A percentile compares a stretch with the other conserved stretches of the same genome.
phyloP scores from a whole-genome alignment of 2,329 filamentous ascomycete genomes.

The Macrophomina tecta region DNA sequence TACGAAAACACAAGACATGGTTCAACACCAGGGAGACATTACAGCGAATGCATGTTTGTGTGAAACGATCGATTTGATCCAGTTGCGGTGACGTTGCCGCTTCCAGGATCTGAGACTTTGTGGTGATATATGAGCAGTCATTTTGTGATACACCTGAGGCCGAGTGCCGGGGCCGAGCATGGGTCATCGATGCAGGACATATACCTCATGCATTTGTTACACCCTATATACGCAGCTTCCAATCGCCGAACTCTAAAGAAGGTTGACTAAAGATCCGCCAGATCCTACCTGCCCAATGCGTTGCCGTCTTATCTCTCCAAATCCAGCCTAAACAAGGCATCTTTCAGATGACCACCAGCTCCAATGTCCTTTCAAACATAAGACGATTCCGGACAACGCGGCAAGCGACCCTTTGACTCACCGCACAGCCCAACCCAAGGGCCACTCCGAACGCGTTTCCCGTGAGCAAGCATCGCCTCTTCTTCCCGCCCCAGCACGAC shows the following conservation, averaged over 20 bases:
- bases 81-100: neutral
- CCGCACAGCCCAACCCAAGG: too few relatives aligned
- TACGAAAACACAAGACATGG: neutral
- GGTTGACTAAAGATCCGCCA: neutral
- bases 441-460: neutral
- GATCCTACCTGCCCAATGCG: neutral
- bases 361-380: neutral
- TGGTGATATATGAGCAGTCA: too few relatives aligned
- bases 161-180: neutral
- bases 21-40: constrained; percentile 15
- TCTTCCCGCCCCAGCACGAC: neutral
- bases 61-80: neutral
- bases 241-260: neutral
- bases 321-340: neutral
- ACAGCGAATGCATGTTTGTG: neutral
- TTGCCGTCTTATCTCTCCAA: neutral
- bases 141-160: neutral
- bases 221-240: neutral
- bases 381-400: too few relatives aligned
- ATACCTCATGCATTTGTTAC: neutral
- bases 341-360: neutral
- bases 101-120: neutral
- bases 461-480: neutral
- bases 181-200: neutral
- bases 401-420: too few relatives aligned